phyloP scores from a whole-genome alignment of 1,284 basidiomycete species.

The Sutorius eximius region DNA sequence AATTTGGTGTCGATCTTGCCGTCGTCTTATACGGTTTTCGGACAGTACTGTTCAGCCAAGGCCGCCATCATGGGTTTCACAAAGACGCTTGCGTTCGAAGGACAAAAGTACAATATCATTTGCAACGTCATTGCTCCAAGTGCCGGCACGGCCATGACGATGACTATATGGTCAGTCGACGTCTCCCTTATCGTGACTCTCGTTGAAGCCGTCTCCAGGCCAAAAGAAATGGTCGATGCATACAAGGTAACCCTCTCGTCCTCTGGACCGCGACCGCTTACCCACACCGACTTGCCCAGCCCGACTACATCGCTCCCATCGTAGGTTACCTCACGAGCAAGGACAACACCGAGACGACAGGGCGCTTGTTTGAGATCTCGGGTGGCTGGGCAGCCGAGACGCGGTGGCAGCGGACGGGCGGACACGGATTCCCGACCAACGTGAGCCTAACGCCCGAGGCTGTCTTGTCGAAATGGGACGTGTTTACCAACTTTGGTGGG shows the following conservation, averaged over 20 bases:
- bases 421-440: constrained; percentile 84
- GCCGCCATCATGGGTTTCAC: constrained; percentile 92
- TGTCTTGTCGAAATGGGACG: constrained; percentile 74
- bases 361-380: constrained; percentile 83
- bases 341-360: constrained; percentile 76
- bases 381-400: constrained; percentile 94
- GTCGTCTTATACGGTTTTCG: constrained; percentile 1
- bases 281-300: constrained; percentile 42
- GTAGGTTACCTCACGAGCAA: constrained; percentile 91
- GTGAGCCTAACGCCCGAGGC: constrained; percentile 76
- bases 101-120: constrained; percentile 86
- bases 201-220: constrained; percentile 45
- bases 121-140: constrained; percentile 89
- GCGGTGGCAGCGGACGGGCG: constrained; percentile 91
- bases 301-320: constrained; percentile 89
- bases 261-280: neutral
- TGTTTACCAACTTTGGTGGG: constrained; percentile 82
- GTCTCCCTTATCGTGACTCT: constrained; percentile 18
- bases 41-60: constrained; percentile 88
- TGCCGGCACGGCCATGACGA: constrained; percentile 91
- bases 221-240: constrained; percentile 90
- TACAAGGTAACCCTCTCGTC: constrained; percentile 63
- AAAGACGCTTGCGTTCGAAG: constrained; percentile 89
- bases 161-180: constrained; percentile 64
- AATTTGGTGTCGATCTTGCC: neutral